A percentile compares a stretch with the other conserved stretches of the same genome.
phyloP scores from a whole-genome alignment of 768 basidiomycete species.

The Amanita inopinata region DNA sequence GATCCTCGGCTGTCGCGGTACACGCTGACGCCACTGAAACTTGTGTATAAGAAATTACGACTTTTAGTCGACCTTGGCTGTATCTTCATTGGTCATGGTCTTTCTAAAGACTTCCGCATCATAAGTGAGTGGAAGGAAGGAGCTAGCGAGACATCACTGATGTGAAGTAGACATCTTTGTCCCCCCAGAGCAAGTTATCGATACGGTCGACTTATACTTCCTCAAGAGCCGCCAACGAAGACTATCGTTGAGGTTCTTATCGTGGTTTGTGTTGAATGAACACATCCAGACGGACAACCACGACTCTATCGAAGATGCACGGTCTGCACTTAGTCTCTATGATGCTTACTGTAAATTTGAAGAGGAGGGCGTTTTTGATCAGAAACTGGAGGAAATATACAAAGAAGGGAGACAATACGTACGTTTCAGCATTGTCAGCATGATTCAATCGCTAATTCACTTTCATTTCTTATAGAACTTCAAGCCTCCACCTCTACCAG shows the following conservation, averaged over 20 bases:
- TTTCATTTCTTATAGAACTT: constrained; percentile 32
- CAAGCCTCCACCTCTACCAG: constrained; percentile 37
- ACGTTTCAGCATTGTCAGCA: constrained; percentile 16
- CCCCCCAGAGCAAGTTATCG: constrained; percentile 90
- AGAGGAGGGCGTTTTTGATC: constrained; percentile 68
- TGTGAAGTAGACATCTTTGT: constrained; percentile 87
- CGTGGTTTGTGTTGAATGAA: constrained; percentile 88
- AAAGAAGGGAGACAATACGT: constrained; percentile 69
- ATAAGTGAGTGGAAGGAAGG: constrained; percentile 83
- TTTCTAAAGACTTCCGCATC: constrained; percentile 95
- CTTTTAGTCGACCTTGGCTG: constrained; percentile 90
- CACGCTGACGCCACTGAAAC: constrained; percentile 89
- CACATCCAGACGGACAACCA: constrained; percentile 92
- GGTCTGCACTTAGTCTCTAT: constrained; percentile 77
- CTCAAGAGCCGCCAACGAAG: constrained; percentile 72
- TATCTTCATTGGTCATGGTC: constrained; percentile 94
- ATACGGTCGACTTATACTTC: constrained; percentile 97
- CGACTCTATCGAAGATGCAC: constrained; percentile 97
- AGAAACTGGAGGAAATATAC: constrained; percentile 81
- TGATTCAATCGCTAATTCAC: not conserved
- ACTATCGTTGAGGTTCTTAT: constrained; percentile 83
- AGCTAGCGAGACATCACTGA: not conserved
- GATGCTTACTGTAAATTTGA: constrained; percentile 74
- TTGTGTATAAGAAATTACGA: constrained; percentile 97
- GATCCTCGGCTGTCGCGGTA: constrained; percentile 76